These are phyloP conservation scores for Colletotrichum tabaci DNA, from an alignment of 2,329 filamentous ascomycete species.

Conservation along the genomic window DNA sequence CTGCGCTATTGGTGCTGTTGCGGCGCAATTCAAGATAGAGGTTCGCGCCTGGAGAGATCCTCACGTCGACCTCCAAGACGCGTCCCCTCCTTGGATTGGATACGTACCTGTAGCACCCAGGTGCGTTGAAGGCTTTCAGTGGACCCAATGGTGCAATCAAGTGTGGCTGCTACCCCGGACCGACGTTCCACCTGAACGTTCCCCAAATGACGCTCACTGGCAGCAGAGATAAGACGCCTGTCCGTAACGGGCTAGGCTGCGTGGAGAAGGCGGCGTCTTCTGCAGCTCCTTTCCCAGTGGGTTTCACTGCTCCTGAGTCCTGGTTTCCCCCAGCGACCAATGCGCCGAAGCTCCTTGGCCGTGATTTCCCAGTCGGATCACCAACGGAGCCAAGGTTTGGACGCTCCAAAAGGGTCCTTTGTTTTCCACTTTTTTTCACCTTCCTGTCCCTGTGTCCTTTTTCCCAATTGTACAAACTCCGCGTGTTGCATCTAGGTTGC, in stretches of 20 bases:
- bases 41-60: not conserved
- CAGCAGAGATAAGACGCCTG: not conserved
- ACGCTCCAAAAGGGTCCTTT: slow-evolving; percentile 19
- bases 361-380: slow-evolving; percentile 40
- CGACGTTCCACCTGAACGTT: slow-evolving; percentile 19
- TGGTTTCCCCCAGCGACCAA: slow-evolving; percentile 28
- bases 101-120: slow-evolving; percentile 9
- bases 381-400: slow-evolving; percentile 38
- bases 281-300: slow-evolving; percentile 31
- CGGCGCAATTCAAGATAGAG: slow-evolving; percentile 12
- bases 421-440: slow-evolving; percentile 36
- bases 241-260: slow-evolving; percentile 8
- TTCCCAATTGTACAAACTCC: slow-evolving; percentile 15
- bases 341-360: slow-evolving; percentile 36
- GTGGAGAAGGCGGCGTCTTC: slow-evolving; percentile 15
- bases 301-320: slow-evolving; percentile 30
- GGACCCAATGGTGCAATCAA: not conserved
- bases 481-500: slow-evolving; percentile 8
- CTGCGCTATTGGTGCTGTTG: not conserved
- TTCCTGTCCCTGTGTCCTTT: slow-evolving; percentile 37
- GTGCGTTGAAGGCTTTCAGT: not conserved
- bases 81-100: slow-evolving; percentile 13
- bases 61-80: slow-evolving; percentile 25
- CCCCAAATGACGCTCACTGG: slow-evolving; percentile 25
- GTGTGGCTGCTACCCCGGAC: slow-evolving; percentile 33